phyloP scores from a whole-genome alignment of 345 rosid genomes.

The Citrus maxima region DNA sequence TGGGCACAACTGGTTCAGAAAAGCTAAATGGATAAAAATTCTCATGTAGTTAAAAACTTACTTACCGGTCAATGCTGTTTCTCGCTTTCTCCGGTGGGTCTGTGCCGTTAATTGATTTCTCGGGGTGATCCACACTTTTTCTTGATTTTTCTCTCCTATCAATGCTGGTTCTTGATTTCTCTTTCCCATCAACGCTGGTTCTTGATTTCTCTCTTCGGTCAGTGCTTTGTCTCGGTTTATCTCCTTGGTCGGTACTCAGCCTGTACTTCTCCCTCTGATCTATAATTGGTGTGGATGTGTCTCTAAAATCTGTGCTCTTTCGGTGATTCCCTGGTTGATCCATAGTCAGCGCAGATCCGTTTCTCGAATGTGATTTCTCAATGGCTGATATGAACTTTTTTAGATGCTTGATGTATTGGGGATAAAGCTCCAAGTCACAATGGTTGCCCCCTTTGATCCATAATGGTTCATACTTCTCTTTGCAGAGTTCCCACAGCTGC shows the following conservation, averaged over 20 bases:
- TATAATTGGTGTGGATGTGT: constrained; percentile 30
- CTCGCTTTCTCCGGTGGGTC: constrained; percentile 65
- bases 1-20: not conserved
- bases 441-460: constrained; percentile 96
- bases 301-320: constrained; percentile 66
- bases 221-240: constrained; percentile 47
- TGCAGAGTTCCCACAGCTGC: constrained; percentile 80
- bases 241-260: constrained; percentile 55
- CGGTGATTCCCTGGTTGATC: constrained; percentile 51
- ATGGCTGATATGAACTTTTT: constrained; percentile 80
- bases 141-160: constrained; percentile 54
- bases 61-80: constrained; percentile 83
- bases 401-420: constrained; percentile 82
- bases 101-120: constrained; percentile 32
- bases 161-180: constrained; percentile 49
- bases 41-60: not conserved
- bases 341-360: constrained; percentile 21
- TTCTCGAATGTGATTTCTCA: constrained; percentile 46
- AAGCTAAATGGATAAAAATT: not conserved
- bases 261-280: constrained; percentile 46
- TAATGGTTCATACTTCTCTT: constrained; percentile 85
- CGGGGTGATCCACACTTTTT: constrained; percentile 43
- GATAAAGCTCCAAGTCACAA: constrained; percentile 78
- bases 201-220: constrained; percentile 59
- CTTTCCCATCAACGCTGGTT: constrained; percentile 49